Evolutionary conservation across 768 basidiomycete genomes (phyloP).

Genomic region (Mycena polygramma): DNA sequence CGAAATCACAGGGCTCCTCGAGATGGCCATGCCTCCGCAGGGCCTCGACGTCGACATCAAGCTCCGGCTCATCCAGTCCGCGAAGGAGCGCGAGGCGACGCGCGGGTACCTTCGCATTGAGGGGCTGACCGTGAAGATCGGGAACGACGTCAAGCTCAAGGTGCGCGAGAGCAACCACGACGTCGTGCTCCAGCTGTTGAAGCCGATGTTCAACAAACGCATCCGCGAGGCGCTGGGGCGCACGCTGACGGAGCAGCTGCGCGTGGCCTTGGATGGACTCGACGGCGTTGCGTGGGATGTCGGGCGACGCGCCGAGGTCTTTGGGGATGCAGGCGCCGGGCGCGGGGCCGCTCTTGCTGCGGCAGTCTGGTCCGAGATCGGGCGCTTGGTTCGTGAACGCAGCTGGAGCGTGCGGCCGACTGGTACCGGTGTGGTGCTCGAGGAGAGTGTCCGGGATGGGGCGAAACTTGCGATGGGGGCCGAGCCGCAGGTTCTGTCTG

Average conservation of each 20-base stretch:
- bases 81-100: slow-evolving; percentile 57
- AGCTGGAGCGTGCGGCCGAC: slow-evolving; percentile 64
- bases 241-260: slow-evolving; percentile 67
- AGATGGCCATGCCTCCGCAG: slow-evolving; percentile 71
- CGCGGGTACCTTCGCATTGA: slow-evolving; percentile 72
- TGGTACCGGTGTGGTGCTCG: slow-evolving; percentile 72
- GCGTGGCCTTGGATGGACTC: slow-evolving; percentile 60
- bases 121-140: slow-evolving; percentile 63
- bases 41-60: slow-evolving; percentile 78
- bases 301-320: slow-evolving; percentile 68
- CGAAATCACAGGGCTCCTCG: slow-evolving; percentile 72
- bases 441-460: slow-evolving; percentile 42
- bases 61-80: slow-evolving; percentile 69
- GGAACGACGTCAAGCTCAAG: slow-evolving; percentile 66
- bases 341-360: slow-evolving; percentile 62
- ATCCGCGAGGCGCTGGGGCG: slow-evolving; percentile 70
- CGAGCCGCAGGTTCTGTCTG: slow-evolving; percentile 80
- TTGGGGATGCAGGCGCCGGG: slow-evolving; percentile 71
- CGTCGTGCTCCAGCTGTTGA: slow-evolving; percentile 70
- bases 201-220: slow-evolving; percentile 68
- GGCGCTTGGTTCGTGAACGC: slow-evolving; percentile 59
- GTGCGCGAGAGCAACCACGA: slow-evolving; percentile 74
- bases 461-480: slow-evolving; percentile 66
- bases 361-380: slow-evolving; percentile 78
- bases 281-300: slow-evolving; percentile 74